A percentile compares a stretch with the other conserved stretches of the same genome.
phyloP scores from a whole-genome alignment of 345 rosid species.

The Euphorbia lathyris region DNA sequence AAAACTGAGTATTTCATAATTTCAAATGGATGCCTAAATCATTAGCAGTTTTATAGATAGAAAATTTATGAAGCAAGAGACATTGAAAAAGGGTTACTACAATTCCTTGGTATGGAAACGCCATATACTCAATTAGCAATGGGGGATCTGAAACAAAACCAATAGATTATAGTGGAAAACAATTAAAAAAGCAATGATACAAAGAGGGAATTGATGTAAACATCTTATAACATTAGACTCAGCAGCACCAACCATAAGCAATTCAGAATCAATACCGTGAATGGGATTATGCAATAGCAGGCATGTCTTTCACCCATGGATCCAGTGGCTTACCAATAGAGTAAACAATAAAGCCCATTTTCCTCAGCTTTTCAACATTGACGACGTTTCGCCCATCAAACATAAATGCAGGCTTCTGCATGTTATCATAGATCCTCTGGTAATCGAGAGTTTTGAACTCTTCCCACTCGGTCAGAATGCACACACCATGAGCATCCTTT shows the following conservation, averaged over 20 bases:
- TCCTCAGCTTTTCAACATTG: slow-evolving; percentile 1
- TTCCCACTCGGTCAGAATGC: slow-evolving; percentile 31
- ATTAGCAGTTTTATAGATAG: too few species aligned
- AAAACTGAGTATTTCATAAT: too few species aligned
- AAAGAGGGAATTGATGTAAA: background rate
- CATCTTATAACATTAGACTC: background rate
- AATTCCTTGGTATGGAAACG: too few species aligned
- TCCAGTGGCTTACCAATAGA: slow-evolving; percentile 18
- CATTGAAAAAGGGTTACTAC: too few species aligned
- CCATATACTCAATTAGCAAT: too few species aligned
- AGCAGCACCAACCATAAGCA: background rate
- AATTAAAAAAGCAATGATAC: background rate
- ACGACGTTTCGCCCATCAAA: slow-evolving; percentile 28
- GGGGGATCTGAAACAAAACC: too few species aligned
- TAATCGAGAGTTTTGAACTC: slow-evolving; percentile 32
- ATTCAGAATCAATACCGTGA: background rate
- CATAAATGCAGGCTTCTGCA: slow-evolving; percentile 32
- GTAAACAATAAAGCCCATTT: slow-evolving; percentile 16
- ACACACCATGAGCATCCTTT: slow-evolving; percentile 27
- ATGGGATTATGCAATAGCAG: slow-evolving; percentile 5
- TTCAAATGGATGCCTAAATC: too few species aligned
- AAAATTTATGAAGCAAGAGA: too few species aligned
- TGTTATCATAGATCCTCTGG: slow-evolving; percentile 25
- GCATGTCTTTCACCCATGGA: slow-evolving; percentile 21
- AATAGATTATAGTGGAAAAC: background rate